Conservation (phyloP, 2,329 filamentous ascomycete species). For the Colletotrichum musae region DNA sequence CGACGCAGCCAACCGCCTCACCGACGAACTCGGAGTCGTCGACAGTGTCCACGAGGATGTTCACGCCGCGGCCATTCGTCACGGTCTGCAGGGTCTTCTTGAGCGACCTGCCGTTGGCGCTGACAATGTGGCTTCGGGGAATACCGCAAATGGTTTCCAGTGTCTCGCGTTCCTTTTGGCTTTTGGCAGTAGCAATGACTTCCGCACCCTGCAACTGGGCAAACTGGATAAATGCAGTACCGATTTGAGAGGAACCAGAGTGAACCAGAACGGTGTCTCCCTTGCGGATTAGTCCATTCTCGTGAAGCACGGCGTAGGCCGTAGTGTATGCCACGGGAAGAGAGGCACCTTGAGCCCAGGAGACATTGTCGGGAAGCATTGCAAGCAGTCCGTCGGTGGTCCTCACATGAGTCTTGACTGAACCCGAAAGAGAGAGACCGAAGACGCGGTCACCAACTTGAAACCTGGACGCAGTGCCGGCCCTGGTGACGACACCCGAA, state of each 20-base stretch:
- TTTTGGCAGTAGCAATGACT: conserved; percentile 50
- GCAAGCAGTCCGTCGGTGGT: conserved; percentile 44
- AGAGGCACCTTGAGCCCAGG: conserved; percentile 54
- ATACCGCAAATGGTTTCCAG: conserved; percentile 46
- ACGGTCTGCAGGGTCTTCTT: conserved; percentile 44
- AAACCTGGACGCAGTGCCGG: conserved; percentile 49
- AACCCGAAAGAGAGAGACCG: conserved; percentile 40
- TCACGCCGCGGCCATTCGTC: conserved; percentile 50
- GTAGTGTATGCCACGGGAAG: conserved; percentile 49
- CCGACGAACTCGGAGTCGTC: conserved; percentile 56
- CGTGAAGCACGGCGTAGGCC: conserved; percentile 48
- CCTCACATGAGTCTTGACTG: conserved; percentile 44
- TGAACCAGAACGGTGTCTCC: conserved; percentile 54
- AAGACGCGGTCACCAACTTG: conserved; percentile 50
- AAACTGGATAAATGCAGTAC: conserved; percentile 53
- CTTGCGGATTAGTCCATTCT: conserved; percentile 46
- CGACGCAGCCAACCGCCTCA: conserved; percentile 59
- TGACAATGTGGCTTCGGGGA: conserved; percentile 45
- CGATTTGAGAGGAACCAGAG: conserved; percentile 52
- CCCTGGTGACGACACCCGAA: conserved; percentile 51
- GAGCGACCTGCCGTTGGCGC: conserved; percentile 47
- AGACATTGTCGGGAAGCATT: conserved; percentile 54
- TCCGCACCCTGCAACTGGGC: conserved; percentile 49
- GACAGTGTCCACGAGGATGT: conserved; percentile 57
- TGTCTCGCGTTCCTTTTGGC: conserved; percentile 46